phyloP scores from a whole-genome alignment of 495 filamentous ascomycete genomes.

The Viridothelium virens region DNA sequence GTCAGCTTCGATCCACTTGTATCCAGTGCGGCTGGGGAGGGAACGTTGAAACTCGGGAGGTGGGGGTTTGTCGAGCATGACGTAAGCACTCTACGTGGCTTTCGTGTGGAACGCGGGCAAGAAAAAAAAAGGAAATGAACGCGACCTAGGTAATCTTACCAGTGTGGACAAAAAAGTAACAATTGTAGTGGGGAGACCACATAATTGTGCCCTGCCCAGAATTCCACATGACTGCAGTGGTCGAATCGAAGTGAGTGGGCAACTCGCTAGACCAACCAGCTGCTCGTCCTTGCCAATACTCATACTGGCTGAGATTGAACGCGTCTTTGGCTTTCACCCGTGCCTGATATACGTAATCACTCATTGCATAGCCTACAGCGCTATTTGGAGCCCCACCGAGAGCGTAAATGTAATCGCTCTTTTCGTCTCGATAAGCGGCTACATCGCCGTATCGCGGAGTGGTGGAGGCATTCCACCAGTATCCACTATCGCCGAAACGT shows the following conservation, averaged over 20 bases:
- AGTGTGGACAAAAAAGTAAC: not conserved
- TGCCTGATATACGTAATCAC: constrained; percentile 34
- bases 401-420: constrained; percentile 33
- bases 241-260: not conserved
- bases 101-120: not conserved
- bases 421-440: constrained; percentile 34
- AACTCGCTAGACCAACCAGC: not conserved
- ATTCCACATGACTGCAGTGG: constrained; percentile 8
- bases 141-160: not conserved
- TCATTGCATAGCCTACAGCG: constrained; percentile 18
- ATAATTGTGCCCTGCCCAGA: not conserved
- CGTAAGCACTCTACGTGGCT: too few relatives aligned
- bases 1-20: not conserved
- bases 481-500: constrained; percentile 26
- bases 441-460: constrained; percentile 34
- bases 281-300: constrained; percentile 35
- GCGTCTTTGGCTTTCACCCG: constrained; percentile 33
- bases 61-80: too few relatives aligned
- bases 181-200: not conserved
- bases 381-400: constrained; percentile 33
- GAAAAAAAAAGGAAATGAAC: too few relatives aligned
- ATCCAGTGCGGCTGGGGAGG: not conserved
- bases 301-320: constrained; percentile 31
- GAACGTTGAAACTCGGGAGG: not conserved
- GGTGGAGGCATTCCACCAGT: constrained; percentile 34